phyloP scores from a whole-genome alignment of 495 filamentous ascomycete species.

The Penicillium angulare region DNA sequence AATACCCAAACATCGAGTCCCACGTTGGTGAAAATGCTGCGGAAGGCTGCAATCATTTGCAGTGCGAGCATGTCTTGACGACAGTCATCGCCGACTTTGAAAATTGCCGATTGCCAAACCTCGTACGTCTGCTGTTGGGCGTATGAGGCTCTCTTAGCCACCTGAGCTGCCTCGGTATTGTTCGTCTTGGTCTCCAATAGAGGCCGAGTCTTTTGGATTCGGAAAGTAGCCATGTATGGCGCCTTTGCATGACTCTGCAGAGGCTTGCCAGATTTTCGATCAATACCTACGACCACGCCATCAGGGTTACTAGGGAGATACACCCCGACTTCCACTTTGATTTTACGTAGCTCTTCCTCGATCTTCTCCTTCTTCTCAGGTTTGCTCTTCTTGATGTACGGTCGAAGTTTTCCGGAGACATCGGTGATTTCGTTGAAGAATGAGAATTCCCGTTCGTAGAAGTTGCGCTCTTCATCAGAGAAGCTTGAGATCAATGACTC shows the following conservation, averaged over 20 bases:
- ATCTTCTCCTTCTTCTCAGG: constrained; percentile 99
- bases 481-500: constrained; percentile 79
- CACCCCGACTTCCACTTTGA: constrained; percentile 93
- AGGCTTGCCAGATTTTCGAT: constrained; percentile 95
- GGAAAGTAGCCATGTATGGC: constrained; percentile 98
- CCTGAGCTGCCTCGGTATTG: constrained; percentile 49
- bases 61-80: constrained; percentile 94
- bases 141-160: constrained; percentile 47
- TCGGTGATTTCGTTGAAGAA: constrained; percentile 98
- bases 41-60: constrained; percentile 97
- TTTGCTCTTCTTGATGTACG: constrained; percentile 88
- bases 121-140: constrained; percentile 62
- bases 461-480: constrained; percentile 68
- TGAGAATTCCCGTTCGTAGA: constrained; percentile 92
- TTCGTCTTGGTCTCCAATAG: constrained; percentile 25
- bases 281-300: constrained; percentile 93
- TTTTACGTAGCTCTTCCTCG: constrained; percentile 95
- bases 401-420: constrained; percentile 92
- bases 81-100: constrained; percentile 99
- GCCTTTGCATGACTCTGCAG: constrained; percentile 97
- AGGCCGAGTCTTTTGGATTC: constrained; percentile 77
- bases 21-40: constrained; percentile 90
- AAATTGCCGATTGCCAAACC: constrained; percentile 98
- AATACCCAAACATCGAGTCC: constrained; percentile 96
- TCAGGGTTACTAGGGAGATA: constrained; percentile 98